Evolutionary conservation across 169 alveolate species (phyloP), one percentile per base, ranked within the genome.

Genomic region (Plasmodium falciparum): DNA sequence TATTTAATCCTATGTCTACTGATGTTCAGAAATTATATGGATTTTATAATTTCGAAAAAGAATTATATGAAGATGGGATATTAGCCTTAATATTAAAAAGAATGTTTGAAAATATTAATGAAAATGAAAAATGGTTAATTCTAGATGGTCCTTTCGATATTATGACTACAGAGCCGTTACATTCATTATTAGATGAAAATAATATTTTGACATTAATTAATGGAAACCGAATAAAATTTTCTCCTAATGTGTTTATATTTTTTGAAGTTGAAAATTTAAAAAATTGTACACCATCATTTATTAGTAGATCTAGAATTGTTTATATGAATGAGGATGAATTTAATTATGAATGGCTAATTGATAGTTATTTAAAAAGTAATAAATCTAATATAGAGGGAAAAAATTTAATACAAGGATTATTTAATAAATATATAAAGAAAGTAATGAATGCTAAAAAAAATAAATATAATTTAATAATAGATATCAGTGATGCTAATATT

Each of bases 141-240:
- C 97, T 98, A 90, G 99, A 99, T 93, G 99, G 99, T 3, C 99
- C 98, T 72, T 97, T 99, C 9, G 99, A 98, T 78, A 99, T 99
- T 12, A 98, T 98, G 72, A 98, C 99, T 99, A 99, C 99, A 20
- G 99, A 99, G 92, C 98, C 98, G 62, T 95, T 99, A 67, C 98
- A 99, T 95, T 98, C 99, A 3, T 99, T 98, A 4, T 95, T 99
- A 62, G 99, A 99, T 93, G 99, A 99, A 93, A 98, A 98, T 94
- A 97, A 97, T 89, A 95, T 98, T 24, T 93, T 98, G 12, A 98
- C 99, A 2, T 93, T 98, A 45, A 99, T 99, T 6, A 97, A 97
- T 69, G 99, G 99, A 43, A 99, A 98, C 93, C 92, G 99, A 63
- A 94, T 99, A 26, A 94, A 93, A 54, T 96, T 97, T 59, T 97